Percentiles rank a stretch among this genome's conserved stretches.
Evolutionary conservation across 176 grass and related monocot species (phyloP).

Genomic region (Canna indica): DNA sequence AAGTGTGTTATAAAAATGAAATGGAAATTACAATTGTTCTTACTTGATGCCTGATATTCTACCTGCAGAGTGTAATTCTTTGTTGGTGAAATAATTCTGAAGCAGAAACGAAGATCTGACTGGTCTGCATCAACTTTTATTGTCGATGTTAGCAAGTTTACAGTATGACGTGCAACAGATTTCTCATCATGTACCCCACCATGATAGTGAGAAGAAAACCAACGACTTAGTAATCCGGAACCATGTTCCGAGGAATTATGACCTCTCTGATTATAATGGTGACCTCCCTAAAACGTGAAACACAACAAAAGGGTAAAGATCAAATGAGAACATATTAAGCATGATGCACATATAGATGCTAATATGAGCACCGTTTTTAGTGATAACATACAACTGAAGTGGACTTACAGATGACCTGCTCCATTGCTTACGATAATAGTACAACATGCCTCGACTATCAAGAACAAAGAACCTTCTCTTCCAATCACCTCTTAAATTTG

Average conservation of each 20-base stretch:
- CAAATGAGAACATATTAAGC: background rate
- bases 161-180: constrained; percentile 90
- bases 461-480: constrained; percentile 99
- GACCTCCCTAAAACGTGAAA: constrained; percentile 48
- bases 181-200: constrained; percentile 93
- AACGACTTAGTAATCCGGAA: constrained; percentile 71
- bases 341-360: constrained; percentile 13
- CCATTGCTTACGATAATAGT: constrained; percentile 88
- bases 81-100: constrained; percentile 92
- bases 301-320: background rate
- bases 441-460: constrained; percentile 90
- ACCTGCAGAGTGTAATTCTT: constrained; percentile 99
- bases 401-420: constrained; percentile 72
- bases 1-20: background rate
- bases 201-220: constrained; percentile 95
- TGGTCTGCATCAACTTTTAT: constrained; percentile 95
- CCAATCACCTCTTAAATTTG: constrained; percentile 94
- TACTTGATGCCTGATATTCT: background rate
- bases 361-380: constrained; percentile 1
- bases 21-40: background rate
- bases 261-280: constrained; percentile 53
- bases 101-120: constrained; percentile 90
- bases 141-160: constrained; percentile 88
- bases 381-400: background rate
- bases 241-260: constrained; percentile 66